Conservation (phyloP, 2,329 filamentous ascomycete species). For the Aspergillus hortae region DNA sequence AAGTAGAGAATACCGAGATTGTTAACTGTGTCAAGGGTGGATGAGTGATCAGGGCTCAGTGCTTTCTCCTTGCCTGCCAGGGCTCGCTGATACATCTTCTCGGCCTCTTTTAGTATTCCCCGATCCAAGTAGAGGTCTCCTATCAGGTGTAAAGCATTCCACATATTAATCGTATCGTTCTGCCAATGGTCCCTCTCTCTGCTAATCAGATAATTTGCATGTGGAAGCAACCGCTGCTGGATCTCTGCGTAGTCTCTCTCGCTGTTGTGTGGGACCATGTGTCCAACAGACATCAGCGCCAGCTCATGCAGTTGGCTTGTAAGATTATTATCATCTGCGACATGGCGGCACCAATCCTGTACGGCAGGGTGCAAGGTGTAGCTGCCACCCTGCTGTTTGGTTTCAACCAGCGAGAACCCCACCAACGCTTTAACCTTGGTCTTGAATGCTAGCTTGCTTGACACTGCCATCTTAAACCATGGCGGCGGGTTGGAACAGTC, state of each 20-base stretch:
- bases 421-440: slow-evolving; percentile 16
- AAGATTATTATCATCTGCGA: not conserved
- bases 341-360: slow-evolving; percentile 19
- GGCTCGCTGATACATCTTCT: slow-evolving; percentile 15
- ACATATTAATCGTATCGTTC: slow-evolving; percentile 2
- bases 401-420: slow-evolving; percentile 24
- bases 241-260: slow-evolving; percentile 10
- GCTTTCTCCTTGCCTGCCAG: not conserved
- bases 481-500: slow-evolving; percentile 9
- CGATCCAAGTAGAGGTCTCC: slow-evolving; percentile 18
- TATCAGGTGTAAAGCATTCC: slow-evolving; percentile 5
- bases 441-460: slow-evolving; percentile 19
- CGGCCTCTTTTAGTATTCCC: slow-evolving; percentile 20
- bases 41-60: slow-evolving; percentile 5
- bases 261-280: slow-evolving; percentile 2
- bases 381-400: slow-evolving; percentile 20
- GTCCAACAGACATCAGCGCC: slow-evolving; percentile 15
- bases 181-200: not conserved
- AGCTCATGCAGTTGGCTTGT: slow-evolving; percentile 8
- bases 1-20: slow-evolving; percentile 15
- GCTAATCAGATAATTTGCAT: slow-evolving; percentile 12
- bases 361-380: slow-evolving; percentile 28
- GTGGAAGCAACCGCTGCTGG: slow-evolving; percentile 17
- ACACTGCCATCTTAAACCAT: slow-evolving; percentile 17
- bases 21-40: slow-evolving; percentile 8